Conservation (phyloP, 768 basidiomycete genomes). For the Boletus pseudopeckii region DNA sequence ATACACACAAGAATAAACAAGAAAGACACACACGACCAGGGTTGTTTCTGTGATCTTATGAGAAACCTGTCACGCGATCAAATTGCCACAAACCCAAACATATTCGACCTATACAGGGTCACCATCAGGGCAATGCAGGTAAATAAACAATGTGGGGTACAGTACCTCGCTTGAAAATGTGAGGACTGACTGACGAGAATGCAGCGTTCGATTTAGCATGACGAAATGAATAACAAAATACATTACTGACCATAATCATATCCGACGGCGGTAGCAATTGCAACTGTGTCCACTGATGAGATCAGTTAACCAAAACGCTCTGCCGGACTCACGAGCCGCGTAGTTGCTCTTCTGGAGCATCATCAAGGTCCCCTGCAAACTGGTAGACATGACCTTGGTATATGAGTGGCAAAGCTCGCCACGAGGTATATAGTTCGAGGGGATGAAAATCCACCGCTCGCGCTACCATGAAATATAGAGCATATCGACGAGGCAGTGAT, state of each 20-base stretch:
- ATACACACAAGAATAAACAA: constrained; percentile 11
- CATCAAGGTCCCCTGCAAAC: neutral
- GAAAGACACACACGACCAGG: constrained; percentile 9
- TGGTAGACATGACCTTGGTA: neutral
- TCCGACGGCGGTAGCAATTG: neutral
- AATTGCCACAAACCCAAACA: constrained; percentile 8
- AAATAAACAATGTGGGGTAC: neutral
- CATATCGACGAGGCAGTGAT: neutral
- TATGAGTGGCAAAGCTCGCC: neutral
- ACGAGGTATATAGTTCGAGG: neutral
- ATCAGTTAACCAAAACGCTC: neutral
- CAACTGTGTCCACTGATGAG: constrained; percentile 3
- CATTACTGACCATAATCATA: constrained; percentile 11
- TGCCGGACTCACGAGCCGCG: neutral
- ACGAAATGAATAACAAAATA: neutral
- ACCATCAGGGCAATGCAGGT: neutral
- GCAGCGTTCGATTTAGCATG: neutral
- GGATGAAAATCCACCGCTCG: neutral
- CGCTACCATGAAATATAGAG: neutral
- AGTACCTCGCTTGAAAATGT: constrained; percentile 8
- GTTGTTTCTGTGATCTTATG: constrained; percentile 1
- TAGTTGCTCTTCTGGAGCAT: neutral
- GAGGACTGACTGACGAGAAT: neutral
- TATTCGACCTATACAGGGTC: constrained; percentile 4
- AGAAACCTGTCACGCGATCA: neutral